Conservation (phyloP, 306 rosid genomes). For the Prosopis cineraria region DNA sequence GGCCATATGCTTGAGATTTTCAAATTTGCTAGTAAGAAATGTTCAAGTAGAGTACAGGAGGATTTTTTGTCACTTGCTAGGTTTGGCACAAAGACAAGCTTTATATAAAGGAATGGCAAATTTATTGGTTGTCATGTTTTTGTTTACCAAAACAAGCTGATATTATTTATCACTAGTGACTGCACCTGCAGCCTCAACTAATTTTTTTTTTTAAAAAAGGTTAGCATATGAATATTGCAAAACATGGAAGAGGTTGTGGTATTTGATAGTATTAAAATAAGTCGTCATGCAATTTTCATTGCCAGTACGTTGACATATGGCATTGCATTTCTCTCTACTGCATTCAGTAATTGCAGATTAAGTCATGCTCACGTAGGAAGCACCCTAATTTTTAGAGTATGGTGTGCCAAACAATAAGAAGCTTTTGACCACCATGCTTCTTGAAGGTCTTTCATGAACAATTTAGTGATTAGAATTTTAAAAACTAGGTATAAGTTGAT, state of each 20-base stretch:
- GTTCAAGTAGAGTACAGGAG: not conserved
- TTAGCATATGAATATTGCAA: not conserved
- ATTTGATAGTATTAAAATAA: not conserved
- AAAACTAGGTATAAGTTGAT: not conserved
- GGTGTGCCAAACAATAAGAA: slow-evolving; percentile 14
- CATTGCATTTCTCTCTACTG: slow-evolving; percentile 9
- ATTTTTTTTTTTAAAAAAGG: too few species aligned
- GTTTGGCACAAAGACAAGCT: not conserved
- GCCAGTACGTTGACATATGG: not conserved
- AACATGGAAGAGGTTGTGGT: slow-evolving; percentile 12
- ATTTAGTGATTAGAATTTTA: slow-evolving; percentile 10
- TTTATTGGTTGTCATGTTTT: not conserved
- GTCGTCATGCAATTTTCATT: not conserved
- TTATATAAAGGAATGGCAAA: not conserved
- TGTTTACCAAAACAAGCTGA: not conserved
- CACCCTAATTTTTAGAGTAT: not conserved
- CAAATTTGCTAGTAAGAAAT: slow-evolving; percentile 37
- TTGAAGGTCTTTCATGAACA: slow-evolving; percentile 1
- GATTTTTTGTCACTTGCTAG: not conserved
- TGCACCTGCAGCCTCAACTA: too few species aligned
- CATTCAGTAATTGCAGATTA: slow-evolving; percentile 1
- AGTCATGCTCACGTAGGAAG: slow-evolving; percentile 4
- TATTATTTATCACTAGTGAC: not conserved
- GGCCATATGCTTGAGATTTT: slow-evolving; percentile 25
- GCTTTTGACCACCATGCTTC: slow-evolving; percentile 14